phyloP scores from a whole-genome alignment of 441 rosid species.

The Arabidopsis lyrata region DNA sequence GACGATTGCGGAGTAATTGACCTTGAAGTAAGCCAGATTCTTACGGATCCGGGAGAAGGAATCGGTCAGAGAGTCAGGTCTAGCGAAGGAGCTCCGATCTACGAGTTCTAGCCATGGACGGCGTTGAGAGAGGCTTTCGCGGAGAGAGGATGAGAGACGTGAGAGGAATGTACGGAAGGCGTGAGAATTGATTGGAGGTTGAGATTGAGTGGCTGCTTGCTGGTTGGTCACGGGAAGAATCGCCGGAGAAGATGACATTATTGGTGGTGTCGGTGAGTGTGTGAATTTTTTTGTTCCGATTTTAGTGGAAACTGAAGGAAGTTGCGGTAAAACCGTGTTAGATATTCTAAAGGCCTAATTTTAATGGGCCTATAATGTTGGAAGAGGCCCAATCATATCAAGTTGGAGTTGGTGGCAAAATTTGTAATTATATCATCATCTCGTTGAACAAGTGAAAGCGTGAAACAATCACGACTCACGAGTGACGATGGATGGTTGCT shows the following conservation, averaged over 20 bases:
- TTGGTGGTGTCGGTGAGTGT: conserved; percentile 49
- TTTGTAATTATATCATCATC: too few species aligned
- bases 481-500: too few species aligned
- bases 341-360: conserved; percentile 12
- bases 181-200: conserved; percentile 62
- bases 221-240: conserved; percentile 58
- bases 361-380: too few species aligned
- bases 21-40: conserved; percentile 67
- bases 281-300: conserved; percentile 18
- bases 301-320: conserved; percentile 29
- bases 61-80: conserved; percentile 67
- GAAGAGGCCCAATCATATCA: too few species aligned
- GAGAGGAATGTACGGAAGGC: conserved; percentile 70
- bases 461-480: too few species aligned
- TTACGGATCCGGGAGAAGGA: conserved; percentile 69
- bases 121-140: conserved; percentile 66
- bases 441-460: too few species aligned
- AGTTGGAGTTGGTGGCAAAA: too few species aligned
- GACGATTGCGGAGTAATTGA: conserved; percentile 62
- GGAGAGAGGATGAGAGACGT: conserved; percentile 60
- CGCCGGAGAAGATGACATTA: conserved; percentile 46
- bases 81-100: conserved; percentile 61
- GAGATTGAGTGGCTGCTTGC: conserved; percentile 51
- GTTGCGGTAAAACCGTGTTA: conserved; percentile 25
- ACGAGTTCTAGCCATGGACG: conserved; percentile 75